phyloP scores from a whole-genome alignment of 2,329 filamentous ascomycete species.

The Hymenoscyphus repandus region DNA sequence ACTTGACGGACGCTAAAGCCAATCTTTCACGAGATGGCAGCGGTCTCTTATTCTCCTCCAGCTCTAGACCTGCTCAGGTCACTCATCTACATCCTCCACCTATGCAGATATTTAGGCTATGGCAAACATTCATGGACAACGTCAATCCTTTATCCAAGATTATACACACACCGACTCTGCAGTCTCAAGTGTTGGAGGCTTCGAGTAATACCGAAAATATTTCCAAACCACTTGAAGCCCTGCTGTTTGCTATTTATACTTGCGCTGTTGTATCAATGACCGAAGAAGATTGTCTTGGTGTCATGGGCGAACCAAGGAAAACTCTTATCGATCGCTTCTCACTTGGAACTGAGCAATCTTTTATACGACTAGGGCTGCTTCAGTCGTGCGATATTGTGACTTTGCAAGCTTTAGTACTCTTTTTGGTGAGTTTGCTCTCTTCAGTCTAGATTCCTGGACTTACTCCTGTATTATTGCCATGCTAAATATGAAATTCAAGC shows the following conservation, averaged over 20 bases:
- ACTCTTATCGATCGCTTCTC: conserved; percentile 32
- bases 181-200: conserved; percentile 51
- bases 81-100: conserved; percentile 5
- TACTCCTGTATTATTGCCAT: neutral
- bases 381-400: conserved; percentile 53
- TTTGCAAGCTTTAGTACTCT: conserved; percentile 53
- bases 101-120: conserved; percentile 36
- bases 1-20: neutral
- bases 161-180: conserved; percentile 61
- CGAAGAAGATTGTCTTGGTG: conserved; percentile 5
- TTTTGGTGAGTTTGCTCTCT: conserved; percentile 32
- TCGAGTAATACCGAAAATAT: conserved; percentile 53
- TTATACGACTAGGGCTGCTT: conserved; percentile 51
- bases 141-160: conserved; percentile 68
- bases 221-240: conserved; percentile 33
- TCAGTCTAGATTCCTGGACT: conserved; percentile 28
- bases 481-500: conserved; percentile 25
- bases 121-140: conserved; percentile 64
- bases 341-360: conserved; percentile 39
- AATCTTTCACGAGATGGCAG: neutral
- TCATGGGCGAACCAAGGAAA: neutral
- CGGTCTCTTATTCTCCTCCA: neutral
- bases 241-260: conserved; percentile 50
- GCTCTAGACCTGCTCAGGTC: neutral
- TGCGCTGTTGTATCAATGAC: conserved; percentile 37